Conservation (phyloP, 805 yeast genomes). For the Ogataea salicorniae region DNA sequence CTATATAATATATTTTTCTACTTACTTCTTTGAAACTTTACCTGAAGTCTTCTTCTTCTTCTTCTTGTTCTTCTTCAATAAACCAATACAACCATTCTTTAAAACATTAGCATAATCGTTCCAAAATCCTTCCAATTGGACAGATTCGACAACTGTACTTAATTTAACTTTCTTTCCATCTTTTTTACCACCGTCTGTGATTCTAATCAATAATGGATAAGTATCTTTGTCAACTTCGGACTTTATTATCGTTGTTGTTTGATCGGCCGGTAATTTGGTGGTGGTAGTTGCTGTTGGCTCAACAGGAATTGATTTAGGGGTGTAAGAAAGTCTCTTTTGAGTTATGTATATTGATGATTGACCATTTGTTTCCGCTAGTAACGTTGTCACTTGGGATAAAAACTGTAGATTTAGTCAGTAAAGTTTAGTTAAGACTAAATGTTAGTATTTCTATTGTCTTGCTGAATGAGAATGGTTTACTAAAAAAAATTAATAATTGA, state of each 20-base stretch:
- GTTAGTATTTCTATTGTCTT: background rate
- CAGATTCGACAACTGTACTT: slow-evolving; percentile 66
- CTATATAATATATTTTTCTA: background rate
- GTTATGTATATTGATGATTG: slow-evolving; percentile 53
- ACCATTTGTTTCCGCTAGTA: slow-evolving; percentile 19
- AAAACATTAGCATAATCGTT: slow-evolving; percentile 60
- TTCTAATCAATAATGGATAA: slow-evolving; percentile 65
- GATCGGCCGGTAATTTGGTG: slow-evolving; percentile 13
- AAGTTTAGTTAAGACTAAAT: background rate
- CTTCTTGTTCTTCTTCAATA: slow-evolving; percentile 80
- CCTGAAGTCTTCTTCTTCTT: slow-evolving; percentile 40
- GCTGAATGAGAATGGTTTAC: background rate
- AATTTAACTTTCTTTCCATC: slow-evolving; percentile 51
- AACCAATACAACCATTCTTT: slow-evolving; percentile 67
- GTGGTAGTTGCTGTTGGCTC: slow-evolving; percentile 8
- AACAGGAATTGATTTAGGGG: slow-evolving; percentile 14
- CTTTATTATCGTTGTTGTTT: slow-evolving; percentile 10
- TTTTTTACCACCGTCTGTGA: slow-evolving; percentile 51
- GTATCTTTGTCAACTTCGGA: slow-evolving; percentile 26
- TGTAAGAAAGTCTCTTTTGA: slow-evolving; percentile 46
- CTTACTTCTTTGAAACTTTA: slow-evolving; percentile 9
- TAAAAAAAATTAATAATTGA: no score
- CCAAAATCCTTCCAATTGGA: slow-evolving; percentile 71
- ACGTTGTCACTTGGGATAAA: slow-evolving; percentile 17
- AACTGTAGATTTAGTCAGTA: slow-evolving; percentile 15